Conservation (phyloP, 78 protist genomes). For the Isochrysis galbana region DNA sequence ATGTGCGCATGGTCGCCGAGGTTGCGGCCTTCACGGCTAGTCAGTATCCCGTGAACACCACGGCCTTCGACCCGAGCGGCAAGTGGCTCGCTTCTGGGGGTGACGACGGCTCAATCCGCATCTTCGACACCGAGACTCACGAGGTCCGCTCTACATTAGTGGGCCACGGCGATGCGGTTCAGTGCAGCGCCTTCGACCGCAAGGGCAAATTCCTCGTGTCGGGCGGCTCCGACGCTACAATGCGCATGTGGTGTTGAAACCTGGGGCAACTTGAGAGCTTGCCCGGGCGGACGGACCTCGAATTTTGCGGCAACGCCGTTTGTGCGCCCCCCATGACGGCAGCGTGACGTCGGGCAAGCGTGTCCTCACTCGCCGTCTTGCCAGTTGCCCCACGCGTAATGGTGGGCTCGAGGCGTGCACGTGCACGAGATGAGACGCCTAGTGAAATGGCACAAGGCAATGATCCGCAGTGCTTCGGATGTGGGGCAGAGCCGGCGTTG, state of each 20-base stretch:
- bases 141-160: not conserved
- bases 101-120: not conserved
- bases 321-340: too few relatives aligned
- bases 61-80: conserved; percentile 48
- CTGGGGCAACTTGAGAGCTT: too few relatives aligned
- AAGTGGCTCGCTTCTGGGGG: conserved; percentile 1
- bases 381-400: too few relatives aligned
- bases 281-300: too few relatives aligned
- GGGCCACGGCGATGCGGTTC: conserved; percentile 57
- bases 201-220: not conserved
- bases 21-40: not conserved
- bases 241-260: conserved; percentile 31
- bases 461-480: too few relatives aligned
- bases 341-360: too few relatives aligned
- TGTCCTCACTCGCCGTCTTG: too few relatives aligned
- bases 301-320: too few relatives aligned
- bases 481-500: too few relatives aligned
- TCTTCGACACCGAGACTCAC: not conserved
- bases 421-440: too few relatives aligned
- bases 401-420: too few relatives aligned
- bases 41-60: conserved; percentile 19
- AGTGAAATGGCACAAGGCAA: too few relatives aligned
- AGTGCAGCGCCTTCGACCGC: conserved; percentile 23
- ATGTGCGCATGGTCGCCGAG: conserved; percentile 62
- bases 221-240: conserved; percentile 1